Base-by-base conservation (phyloP, 2,329 filamentous ascomycete species). In the Claviceps maximensis region DNA sequence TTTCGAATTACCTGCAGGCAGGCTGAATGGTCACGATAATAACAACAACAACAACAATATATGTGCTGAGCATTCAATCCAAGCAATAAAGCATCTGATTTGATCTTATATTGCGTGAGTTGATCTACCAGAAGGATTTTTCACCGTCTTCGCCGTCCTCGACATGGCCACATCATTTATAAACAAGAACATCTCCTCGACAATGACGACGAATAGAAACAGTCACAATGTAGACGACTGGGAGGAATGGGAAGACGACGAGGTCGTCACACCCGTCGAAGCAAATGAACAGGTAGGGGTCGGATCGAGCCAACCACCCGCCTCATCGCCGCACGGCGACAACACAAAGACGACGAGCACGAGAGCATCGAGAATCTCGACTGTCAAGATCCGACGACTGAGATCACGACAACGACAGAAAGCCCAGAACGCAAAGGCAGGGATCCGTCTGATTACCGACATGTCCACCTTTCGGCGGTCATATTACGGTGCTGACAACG, bases 401-500 rank as follows among this genome's bases (percentile, higher is more conserved):
- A 83, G 76, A 62, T 86, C 82, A 3, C 76, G 76, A 52, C 74
- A 76, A 31, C 74, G 81, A 51, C 81, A 85, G 60, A 79, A 78
- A 60, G 73, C 74, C 23, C 73, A 82, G 62, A 79, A 83, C 64
- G 73, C 75, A 53, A 74, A 76, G 66, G 78, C 78, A 9, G 82
- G 82, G 13, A 86, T 87, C 61, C 83, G 73, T 57, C 65, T 89
- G 21, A 80, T 87, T 57, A 89, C 86, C 2, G 83, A 83, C 62
- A 83, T 87, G 71, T 71, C 79, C 56, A 71, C 66, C 56, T 72
- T 73, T 63, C 78, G 69, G 27, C 70, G 71, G 29, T 66, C 64
- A 58, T 73, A 62, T 63, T 74, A 66, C 58, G 64, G 62, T 23
- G 62, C 60, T 13, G 62, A 63, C 40, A 62, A 67, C 8, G 61